Conservation (phyloP, 768 basidiomycete genomes). For the Chalciporus pseudorubinellus region DNA sequence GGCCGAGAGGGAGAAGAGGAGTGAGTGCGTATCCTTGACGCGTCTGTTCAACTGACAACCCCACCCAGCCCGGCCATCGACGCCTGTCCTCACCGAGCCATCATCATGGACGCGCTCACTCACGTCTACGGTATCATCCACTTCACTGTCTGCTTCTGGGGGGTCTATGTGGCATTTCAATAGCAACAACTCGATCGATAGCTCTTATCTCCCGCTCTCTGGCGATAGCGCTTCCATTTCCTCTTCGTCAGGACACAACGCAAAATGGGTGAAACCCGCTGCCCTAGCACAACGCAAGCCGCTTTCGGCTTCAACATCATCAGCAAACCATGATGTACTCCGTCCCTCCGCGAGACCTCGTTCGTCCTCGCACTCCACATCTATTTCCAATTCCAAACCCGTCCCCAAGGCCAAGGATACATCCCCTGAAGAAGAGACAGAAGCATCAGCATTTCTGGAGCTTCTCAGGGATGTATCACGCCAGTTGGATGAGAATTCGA, state of each 20-base stretch:
- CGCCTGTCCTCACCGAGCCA: slow-evolving; percentile 8
- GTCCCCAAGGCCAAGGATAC: slow-evolving; percentile 1
- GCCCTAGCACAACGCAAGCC: slow-evolving; percentile 12
- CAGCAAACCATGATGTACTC: slow-evolving; percentile 9
- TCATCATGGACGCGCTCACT: slow-evolving; percentile 16
- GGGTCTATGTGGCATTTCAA: slow-evolving; percentile 11
- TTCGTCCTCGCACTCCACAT: slow-evolving; percentile 18
- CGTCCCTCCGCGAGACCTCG: slow-evolving; percentile 12
- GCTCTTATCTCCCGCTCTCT: slow-evolving; percentile 6
- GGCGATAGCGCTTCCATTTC: slow-evolving; percentile 3
- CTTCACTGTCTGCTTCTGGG: background rate
- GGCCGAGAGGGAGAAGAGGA: slow-evolving; percentile 24
- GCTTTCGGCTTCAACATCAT: slow-evolving; percentile 22
- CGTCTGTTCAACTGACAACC: background rate
- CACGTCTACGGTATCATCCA: slow-evolving; percentile 2
- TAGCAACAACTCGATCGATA: slow-evolving; percentile 2
- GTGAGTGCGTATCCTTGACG: slow-evolving; percentile 11
- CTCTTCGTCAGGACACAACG: slow-evolving; percentile 3
- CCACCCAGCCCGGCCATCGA: slow-evolving; percentile 17
- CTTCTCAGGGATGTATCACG: slow-evolving; percentile 24
- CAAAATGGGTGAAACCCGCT: slow-evolving; percentile 8
- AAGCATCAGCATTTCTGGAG: slow-evolving; percentile 20
- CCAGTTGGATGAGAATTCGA: slow-evolving; percentile 25
- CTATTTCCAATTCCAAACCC: background rate
- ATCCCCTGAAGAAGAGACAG: slow-evolving; percentile 21